A percentile compares a stretch with the other conserved stretches of the same genome.
Conservation (phyloP, 225 moss, liverwort and hornwort species). For the Asterella californica region DNA sequence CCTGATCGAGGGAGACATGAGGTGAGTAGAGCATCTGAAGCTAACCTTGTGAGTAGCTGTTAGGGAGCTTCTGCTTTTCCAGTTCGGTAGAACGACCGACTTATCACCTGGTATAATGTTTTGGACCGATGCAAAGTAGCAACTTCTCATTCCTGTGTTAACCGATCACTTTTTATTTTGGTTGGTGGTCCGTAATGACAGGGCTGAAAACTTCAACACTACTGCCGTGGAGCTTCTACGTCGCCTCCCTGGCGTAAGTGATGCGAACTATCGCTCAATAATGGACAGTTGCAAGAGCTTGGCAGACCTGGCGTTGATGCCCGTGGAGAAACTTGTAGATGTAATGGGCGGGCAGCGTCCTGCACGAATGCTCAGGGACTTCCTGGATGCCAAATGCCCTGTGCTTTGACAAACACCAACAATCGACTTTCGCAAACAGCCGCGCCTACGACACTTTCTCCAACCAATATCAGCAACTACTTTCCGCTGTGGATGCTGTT, state of each 20-base stretch:
- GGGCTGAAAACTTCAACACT: constrained; percentile 90
- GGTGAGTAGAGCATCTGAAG: constrained; percentile 34
- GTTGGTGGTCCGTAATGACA: constrained; percentile 26
- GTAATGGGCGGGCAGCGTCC: constrained; percentile 90
- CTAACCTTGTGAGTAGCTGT: not conserved
- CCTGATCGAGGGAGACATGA: constrained; percentile 90
- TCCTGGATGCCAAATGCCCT: constrained; percentile 94
- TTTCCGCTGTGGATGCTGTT: not conserved
- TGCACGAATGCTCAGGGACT: constrained; percentile 91
- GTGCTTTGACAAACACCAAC: constrained; percentile 12
- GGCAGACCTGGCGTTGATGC: constrained; percentile 74
- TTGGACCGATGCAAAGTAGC: not conserved
- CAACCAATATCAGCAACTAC: not conserved
- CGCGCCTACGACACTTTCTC: not conserved
- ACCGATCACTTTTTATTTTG: not conserved
- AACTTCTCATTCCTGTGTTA: not conserved
- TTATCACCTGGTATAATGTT: not conserved
- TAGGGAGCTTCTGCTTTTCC: not conserved
- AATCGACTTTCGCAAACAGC: not conserved
- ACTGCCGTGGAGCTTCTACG: constrained; percentile 89
- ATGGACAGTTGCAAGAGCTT: constrained; percentile 91
- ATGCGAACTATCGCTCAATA: constrained; percentile 91
- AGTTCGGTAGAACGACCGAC: not conserved
- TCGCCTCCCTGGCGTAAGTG: constrained; percentile 87
- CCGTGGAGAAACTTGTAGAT: constrained; percentile 74